phyloP scores from a whole-genome alignment of 768 basidiomycete species.

The Hemileccinum impolitum region DNA sequence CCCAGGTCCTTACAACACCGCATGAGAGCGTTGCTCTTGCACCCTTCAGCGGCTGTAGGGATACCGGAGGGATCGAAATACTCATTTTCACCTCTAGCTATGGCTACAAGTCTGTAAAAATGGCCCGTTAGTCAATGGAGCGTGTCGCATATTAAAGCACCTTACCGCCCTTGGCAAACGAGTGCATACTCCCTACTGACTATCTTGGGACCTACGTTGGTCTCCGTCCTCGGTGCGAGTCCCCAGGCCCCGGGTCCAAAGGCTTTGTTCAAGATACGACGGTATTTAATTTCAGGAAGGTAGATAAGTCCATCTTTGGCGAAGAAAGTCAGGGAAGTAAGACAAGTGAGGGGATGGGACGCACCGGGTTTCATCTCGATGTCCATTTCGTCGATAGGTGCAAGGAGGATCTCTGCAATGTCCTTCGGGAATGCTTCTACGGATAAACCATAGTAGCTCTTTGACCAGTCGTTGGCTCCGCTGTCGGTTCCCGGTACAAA shows the following conservation, averaged over 20 bases:
- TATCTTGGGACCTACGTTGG: constrained; percentile 81
- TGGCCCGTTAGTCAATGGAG: background rate
- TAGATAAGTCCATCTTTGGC: constrained; percentile 84
- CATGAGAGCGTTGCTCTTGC: constrained; percentile 97
- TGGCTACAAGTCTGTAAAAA: constrained; percentile 67
- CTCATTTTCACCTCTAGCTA: constrained; percentile 94
- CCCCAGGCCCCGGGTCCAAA: constrained; percentile 99
- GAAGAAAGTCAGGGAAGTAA: background rate
- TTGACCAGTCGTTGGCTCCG: constrained; percentile 75
- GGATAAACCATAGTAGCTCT: constrained; percentile 80
- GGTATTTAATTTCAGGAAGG: constrained; percentile 96
- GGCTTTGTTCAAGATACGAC: constrained; percentile 85
- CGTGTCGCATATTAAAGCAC: background rate
- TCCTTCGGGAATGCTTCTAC: constrained; percentile 75
- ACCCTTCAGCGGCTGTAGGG: constrained; percentile 90
- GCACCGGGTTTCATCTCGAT: constrained; percentile 93
- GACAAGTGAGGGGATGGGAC: constrained; percentile 15
- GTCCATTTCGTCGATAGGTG: constrained; percentile 72
- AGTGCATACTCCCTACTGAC: constrained; percentile 94
- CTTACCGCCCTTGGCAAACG: constrained; percentile 86
- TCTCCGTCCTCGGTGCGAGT: constrained; percentile 88
- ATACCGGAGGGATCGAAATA: constrained; percentile 91
- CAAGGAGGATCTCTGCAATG: constrained; percentile 64
- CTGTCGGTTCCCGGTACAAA: constrained; percentile 20
- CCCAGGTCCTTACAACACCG: constrained; percentile 96